phyloP scores from a whole-genome alignment of 306 rosid species.

The Lathyrus sativus region DNA sequence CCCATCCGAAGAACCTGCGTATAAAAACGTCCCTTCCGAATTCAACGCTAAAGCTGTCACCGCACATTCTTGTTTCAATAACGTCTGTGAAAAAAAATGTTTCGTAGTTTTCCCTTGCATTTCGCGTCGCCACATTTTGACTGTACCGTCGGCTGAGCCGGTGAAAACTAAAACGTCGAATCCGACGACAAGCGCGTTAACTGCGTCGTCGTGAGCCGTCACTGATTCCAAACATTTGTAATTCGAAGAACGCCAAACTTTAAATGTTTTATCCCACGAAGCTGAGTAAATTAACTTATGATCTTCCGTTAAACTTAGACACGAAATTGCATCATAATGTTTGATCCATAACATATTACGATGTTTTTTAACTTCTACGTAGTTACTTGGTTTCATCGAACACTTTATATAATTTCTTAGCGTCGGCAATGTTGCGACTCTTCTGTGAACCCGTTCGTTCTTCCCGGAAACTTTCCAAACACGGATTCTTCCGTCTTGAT shows the following conservation, averaged over 20 bases:
- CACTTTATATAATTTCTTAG: slow-evolving; percentile 60
- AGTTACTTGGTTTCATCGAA: slow-evolving; percentile 74
- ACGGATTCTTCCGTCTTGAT: slow-evolving; percentile 84
- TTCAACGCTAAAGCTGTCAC: slow-evolving; percentile 67
- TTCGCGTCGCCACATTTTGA: slow-evolving; percentile 84
- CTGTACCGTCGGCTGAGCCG: slow-evolving; percentile 84
- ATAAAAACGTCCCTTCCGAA: slow-evolving; percentile 44
- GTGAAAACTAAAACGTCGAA: slow-evolving; percentile 68
- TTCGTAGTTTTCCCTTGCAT: slow-evolving; percentile 80
- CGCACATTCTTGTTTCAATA: slow-evolving; percentile 77
- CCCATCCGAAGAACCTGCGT: slow-evolving; percentile 83
- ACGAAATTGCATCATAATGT: slow-evolving; percentile 79
- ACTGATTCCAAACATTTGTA: slow-evolving; percentile 86
- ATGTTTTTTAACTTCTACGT: slow-evolving; percentile 62
- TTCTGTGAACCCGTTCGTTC: slow-evolving; percentile 48
- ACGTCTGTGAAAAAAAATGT: slow-evolving; percentile 73
- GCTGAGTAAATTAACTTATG: slow-evolving; percentile 65
- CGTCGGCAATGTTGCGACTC: slow-evolving; percentile 73
- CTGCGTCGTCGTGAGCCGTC: slow-evolving; percentile 81
- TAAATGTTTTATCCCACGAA: slow-evolving; percentile 91
- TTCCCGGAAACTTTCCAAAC: slow-evolving; percentile 66
- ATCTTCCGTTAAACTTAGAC: slow-evolving; percentile 71
- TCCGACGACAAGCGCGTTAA: slow-evolving; percentile 64
- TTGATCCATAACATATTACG: slow-evolving; percentile 70
- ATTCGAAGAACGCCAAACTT: slow-evolving; percentile 71